Evolutionary conservation across 2,329 filamentous ascomycete species (phyloP).

Genomic region (Aureobasidium sp.): DNA sequence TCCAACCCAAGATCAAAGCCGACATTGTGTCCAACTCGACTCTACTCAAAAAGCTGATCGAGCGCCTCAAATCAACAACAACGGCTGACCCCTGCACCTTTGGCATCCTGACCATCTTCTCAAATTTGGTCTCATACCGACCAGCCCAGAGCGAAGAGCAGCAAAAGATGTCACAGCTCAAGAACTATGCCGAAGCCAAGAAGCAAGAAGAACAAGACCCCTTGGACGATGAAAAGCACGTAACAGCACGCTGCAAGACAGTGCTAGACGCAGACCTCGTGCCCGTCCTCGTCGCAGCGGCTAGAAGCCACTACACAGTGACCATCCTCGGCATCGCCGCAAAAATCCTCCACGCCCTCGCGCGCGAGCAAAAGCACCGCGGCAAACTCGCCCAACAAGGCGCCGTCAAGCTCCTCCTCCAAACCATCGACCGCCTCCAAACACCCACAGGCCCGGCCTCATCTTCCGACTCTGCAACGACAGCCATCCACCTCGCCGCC

Average conservation of each 20-base stretch:
- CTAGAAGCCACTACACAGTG: constrained; percentile 51
- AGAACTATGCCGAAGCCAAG: constrained; percentile 84
- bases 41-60: constrained; percentile 65
- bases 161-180: constrained; percentile 83
- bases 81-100: constrained; percentile 49
- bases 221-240: constrained; percentile 69
- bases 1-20: constrained; percentile 81
- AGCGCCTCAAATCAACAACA: constrained; percentile 47
- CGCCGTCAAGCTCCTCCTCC: constrained; percentile 76
- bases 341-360: constrained; percentile 70
- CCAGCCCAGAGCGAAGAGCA: constrained; percentile 80
- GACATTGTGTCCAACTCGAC: constrained; percentile 60
- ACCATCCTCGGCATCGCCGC: constrained; percentile 64
- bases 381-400: constrained; percentile 86
- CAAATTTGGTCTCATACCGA: constrained; percentile 75
- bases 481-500: constrained; percentile 1
- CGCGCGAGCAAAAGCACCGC: constrained; percentile 65
- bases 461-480: constrained; percentile 44
- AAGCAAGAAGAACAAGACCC: constrained; percentile 57
- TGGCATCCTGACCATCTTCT: constrained; percentile 76
- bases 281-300: constrained; percentile 60
- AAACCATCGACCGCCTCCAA: constrained; percentile 47
- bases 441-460: constrained; percentile 77
- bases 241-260: constrained; percentile 65
- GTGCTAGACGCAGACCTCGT: constrained; percentile 74